phyloP scores from a whole-genome alignment of 2,329 filamentous ascomycete genomes.

The Botrytis hyacinthi region DNA sequence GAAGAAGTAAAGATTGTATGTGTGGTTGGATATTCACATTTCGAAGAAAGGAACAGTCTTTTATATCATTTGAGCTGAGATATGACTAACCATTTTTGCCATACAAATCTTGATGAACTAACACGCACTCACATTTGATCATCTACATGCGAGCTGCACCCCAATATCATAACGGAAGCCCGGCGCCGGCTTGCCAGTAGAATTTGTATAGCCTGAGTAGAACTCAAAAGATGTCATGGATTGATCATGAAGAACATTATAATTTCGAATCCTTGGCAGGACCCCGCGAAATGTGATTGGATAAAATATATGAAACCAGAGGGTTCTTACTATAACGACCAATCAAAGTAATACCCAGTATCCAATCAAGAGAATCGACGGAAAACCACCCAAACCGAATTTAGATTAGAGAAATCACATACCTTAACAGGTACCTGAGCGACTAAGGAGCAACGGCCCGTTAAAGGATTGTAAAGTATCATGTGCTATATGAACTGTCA shows the following conservation, averaged over 20 bases:
- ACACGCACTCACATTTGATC: not conserved
- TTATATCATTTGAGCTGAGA: slow-evolving; percentile 11
- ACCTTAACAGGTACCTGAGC: not conserved
- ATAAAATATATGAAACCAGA: not conserved
- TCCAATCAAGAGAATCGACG: not conserved
- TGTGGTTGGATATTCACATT: not conserved
- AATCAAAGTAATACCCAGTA: not conserved
- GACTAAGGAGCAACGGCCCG: slow-evolving; percentile 20
- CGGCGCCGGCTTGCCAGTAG: slow-evolving; percentile 29
- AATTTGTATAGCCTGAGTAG: slow-evolving; percentile 31
- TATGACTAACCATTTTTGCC: not conserved
- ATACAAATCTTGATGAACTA: not conserved
- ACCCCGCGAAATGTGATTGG: not conserved
- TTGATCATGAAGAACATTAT: slow-evolving; percentile 10
- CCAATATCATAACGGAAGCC: slow-evolving; percentile 26
- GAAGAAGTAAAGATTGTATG: slow-evolving; percentile 13
- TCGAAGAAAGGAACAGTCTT: not conserved
- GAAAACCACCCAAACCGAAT: not conserved
- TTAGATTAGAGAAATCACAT: slow-evolving; percentile 13
- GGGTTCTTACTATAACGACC: not conserved
- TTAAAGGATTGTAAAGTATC: slow-evolving; percentile 4
- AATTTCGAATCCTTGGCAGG: not conserved
- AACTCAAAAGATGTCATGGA: not conserved
- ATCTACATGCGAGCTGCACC: not conserved
- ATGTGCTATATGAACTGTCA: slow-evolving; percentile 18